phyloP scores from a whole-genome alignment of 2,329 filamentous ascomycete species.

The Xylariomycetidae sp. region DNA sequence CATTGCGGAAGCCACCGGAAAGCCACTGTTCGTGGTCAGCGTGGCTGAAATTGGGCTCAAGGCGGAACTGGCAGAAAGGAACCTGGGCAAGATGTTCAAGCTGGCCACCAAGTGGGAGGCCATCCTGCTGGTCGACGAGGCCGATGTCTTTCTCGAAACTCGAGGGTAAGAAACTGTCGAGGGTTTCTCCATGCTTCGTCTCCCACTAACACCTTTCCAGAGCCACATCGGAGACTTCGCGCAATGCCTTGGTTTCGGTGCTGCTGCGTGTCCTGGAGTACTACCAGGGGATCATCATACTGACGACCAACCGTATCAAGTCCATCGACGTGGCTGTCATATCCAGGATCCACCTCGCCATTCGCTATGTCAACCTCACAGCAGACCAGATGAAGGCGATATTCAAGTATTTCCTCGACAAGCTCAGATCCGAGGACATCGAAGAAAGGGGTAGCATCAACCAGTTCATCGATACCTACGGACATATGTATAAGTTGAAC shows the following conservation, averaged over 20 bases:
- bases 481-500: slow-evolving; percentile 5
- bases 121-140: slow-evolving; percentile 8
- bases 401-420: slow-evolving; percentile 8
- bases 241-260: not conserved
- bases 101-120: slow-evolving; percentile 9
- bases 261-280: slow-evolving; percentile 11
- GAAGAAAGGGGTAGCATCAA: slow-evolving; percentile 3
- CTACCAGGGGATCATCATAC: slow-evolving; percentile 12
- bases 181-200: too few species aligned
- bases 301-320: slow-evolving; percentile 21
- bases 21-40: slow-evolving; percentile 7
- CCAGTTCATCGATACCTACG: slow-evolving; percentile 1
- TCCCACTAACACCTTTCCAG: too few species aligned
- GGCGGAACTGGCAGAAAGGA: slow-evolving; percentile 6
- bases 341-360: slow-evolving; percentile 19
- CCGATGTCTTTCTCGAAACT: slow-evolving; percentile 8
- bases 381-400: slow-evolving; percentile 4
- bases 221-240: not conserved
- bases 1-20: slow-evolving; percentile 6
- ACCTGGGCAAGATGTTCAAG: slow-evolving; percentile 7
- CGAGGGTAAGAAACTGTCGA: too few species aligned
- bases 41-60: slow-evolving; percentile 8
- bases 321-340: slow-evolving; percentile 20
- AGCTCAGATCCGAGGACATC: slow-evolving; percentile 2
- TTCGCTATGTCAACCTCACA: slow-evolving; percentile 12